A percentile compares a stretch with the other conserved stretches of the same genome.
Evolutionary conservation across 1,139 yeast species (phyloP).

Genomic region (Insectozyma bohioensis): DNA sequence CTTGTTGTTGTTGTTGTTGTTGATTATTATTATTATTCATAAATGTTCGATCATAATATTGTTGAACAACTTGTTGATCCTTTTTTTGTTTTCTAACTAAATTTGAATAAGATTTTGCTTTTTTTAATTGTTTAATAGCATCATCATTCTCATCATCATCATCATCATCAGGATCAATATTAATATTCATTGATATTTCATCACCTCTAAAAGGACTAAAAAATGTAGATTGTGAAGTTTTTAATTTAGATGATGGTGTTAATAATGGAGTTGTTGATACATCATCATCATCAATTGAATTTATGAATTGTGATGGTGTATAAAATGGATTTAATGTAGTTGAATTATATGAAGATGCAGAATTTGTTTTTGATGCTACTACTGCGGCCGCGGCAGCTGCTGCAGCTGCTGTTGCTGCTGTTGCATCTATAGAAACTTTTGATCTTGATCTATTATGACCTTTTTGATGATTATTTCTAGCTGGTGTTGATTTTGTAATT

Average conservation of each 20-base stretch:
- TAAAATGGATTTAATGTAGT: conserved; percentile 44
- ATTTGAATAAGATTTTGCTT: conserved; percentile 36
- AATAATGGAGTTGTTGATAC: conserved; percentile 36
- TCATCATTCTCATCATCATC: conserved; percentile 47
- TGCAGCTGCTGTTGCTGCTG: conserved; percentile 16
- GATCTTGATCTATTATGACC: conserved; percentile 46
- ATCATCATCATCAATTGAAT: conserved; percentile 28
- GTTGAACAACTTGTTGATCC: conserved; percentile 1
- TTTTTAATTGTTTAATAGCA: conserved; percentile 42
- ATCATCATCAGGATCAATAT: conserved; percentile 7
- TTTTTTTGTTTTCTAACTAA: conserved; percentile 10
- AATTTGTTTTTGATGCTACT: conserved; percentile 19
- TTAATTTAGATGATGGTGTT: conserved; percentile 21
- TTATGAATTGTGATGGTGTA: conserved; percentile 41
- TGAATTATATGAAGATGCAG: conserved; percentile 16
- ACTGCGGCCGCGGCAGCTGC: conserved; percentile 13
- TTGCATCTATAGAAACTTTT: conserved; percentile 36
- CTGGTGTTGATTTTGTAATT: conserved; percentile 26
- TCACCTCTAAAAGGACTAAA: conserved; percentile 13
- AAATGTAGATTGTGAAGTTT: conserved; percentile 11
- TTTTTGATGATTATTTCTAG: conserved; percentile 21
- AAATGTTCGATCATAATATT: too few species aligned
- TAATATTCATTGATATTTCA: conserved; percentile 28
- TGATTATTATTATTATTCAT: too few species aligned
- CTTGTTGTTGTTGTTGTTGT: conserved; percentile 3